Base-by-base conservation (phyloP, 345 rosid genomes). In the Nasturtium officinale region DNA sequence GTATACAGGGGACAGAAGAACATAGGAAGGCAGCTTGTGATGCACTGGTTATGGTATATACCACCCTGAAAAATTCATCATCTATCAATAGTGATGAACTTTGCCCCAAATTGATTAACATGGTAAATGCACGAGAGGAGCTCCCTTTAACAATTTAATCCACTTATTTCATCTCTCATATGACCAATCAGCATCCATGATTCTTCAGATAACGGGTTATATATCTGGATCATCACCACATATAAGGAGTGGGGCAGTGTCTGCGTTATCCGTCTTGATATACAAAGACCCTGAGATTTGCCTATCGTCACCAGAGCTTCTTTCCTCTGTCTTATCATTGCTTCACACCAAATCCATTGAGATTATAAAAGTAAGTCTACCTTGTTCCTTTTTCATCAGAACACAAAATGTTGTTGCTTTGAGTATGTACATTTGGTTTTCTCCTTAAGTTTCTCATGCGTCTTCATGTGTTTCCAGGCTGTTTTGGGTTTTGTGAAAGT, bases 211-310 rank as follows among this genome's bases (percentile, higher is more conserved):
- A 77, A 60, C 86, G 81, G 99, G 96, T 47, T 91, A 91, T 83
- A 90, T 89, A 23, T 87, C 96, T 61, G 96, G 97, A 64, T 78
- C 97, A 40, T 95, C 96, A 18, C 93, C 99, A 32, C 96, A 90
- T 50, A 88, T 91, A 74, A 91, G 81, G 69, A 91, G 99, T 80
- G 99, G 92, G 82, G 97, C 99, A 37, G 90, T 91, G 37, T 87
- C 96, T 78, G 97, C 96, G 29, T 78, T 95, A 75, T 95, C 99
- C 38, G 83, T 85, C 47, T 87, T 91, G 51, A 80, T 91, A 61
- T 78, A 91, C 77, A 81, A 83, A 32, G 93, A 87, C 77, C 78
- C 89, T 29, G 86, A 85, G 51, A 78, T 86, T 35, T 86, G 89
- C 78, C 61, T 82, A 29, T 81, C 86, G 0, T 79, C 85, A 68